Conservation (phyloP, 177 flowering plant genomes). For the Vitis hybrid region DNA sequence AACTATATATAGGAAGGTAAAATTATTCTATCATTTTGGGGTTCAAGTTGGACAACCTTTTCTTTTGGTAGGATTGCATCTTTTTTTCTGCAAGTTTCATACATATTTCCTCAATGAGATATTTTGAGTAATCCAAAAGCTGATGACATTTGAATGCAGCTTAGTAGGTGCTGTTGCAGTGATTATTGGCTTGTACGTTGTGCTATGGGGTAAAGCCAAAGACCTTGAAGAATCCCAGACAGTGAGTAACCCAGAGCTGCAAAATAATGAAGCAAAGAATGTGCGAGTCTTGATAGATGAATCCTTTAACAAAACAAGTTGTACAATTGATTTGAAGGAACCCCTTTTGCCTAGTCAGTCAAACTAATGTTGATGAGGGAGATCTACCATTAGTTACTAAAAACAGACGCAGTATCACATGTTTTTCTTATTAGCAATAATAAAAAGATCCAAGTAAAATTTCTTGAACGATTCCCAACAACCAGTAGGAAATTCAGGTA, state of each 20-base stretch:
- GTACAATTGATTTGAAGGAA: conserved; percentile 32
- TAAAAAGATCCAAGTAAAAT: too few relatives aligned
- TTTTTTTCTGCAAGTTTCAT: too few relatives aligned
- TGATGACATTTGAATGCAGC: conserved; percentile 24
- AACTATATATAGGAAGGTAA: conserved; percentile 68
- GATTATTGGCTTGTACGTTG: conserved; percentile 50
- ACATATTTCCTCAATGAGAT: too few relatives aligned
- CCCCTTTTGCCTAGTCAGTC: conserved; percentile 38
- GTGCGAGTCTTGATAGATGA: conserved; percentile 21
- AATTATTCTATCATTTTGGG: too few relatives aligned
- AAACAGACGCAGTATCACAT: too few relatives aligned
- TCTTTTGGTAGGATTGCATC: too few relatives aligned
- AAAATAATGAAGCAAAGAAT: conserved; percentile 5
- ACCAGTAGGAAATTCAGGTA: too few relatives aligned
- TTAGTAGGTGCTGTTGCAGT: conserved; percentile 49
- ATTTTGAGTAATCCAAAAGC: too few relatives aligned
- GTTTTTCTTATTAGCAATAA: too few relatives aligned
- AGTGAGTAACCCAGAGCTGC: conserved; percentile 5
- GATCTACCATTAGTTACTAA: too few relatives aligned
- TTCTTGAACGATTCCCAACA: too few relatives aligned
- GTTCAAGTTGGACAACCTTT: too few relatives aligned
- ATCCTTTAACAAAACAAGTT: conserved; percentile 8
- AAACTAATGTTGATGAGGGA: background rate
- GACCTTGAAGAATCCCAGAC: conserved; percentile 23
- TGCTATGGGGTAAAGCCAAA: conserved; percentile 60